Evolutionary conservation across 768 basidiomycete species (phyloP).

Genomic region (Melanogaster broomeanus): DNA sequence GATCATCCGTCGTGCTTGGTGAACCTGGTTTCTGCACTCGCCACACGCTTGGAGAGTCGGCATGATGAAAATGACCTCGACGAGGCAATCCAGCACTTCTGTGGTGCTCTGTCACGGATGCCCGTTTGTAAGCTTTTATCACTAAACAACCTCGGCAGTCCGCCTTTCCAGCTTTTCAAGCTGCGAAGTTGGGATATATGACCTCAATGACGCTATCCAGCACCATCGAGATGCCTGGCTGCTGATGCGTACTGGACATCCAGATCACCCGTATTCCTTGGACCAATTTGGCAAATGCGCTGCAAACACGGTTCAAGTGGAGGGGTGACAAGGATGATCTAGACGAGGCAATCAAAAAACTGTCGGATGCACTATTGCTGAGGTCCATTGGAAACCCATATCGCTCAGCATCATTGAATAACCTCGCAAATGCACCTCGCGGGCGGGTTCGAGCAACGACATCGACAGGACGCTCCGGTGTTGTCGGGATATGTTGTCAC

Average conservation of each 20-base stretch:
- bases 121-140: conserved; percentile 10
- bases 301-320: conserved; percentile 9
- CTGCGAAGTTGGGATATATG: conserved; percentile 1
- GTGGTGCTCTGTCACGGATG: conserved; percentile 8
- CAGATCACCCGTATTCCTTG: conserved; percentile 7
- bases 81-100: conserved; percentile 2
- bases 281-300: conserved; percentile 7
- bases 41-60: conserved; percentile 4
- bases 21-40: conserved; percentile 11
- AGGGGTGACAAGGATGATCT: conserved; percentile 9
- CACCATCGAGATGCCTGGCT: conserved; percentile 13
- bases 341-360: conserved; percentile 6
- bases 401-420: too few relatives aligned
- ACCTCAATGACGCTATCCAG: not conserved
- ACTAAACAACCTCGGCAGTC: conserved; percentile 15
- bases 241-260: conserved; percentile 6
- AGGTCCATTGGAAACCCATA: too few relatives aligned
- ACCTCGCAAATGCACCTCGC: not conserved
- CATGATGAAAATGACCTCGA: conserved; percentile 10
- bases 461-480: not conserved
- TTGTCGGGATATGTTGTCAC: not conserved
- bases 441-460: not conserved
- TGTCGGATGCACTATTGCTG: too few relatives aligned
- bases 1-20: too few relatives aligned
- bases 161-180: not conserved